phyloP scores from a whole-genome alignment of 1,139 yeast species.

The Diutina catenulata region DNA sequence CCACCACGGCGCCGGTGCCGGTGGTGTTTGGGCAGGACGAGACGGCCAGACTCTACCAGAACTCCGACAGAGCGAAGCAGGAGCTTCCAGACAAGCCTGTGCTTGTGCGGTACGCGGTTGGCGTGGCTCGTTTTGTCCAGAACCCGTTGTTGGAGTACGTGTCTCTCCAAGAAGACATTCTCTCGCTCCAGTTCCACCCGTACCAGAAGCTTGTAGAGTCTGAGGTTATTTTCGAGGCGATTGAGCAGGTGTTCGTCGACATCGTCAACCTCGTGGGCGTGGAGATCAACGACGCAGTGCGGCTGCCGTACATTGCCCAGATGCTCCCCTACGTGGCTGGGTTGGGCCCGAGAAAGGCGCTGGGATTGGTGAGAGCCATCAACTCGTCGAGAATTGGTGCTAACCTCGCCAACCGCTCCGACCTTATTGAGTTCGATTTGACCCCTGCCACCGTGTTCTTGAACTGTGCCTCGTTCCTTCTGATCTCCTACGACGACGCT shows the following conservation, averaged over 20 bases:
- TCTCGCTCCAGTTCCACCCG: slow-evolving; percentile 61
- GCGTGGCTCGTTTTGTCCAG: slow-evolving; percentile 82
- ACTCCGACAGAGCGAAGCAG: slow-evolving; percentile 59
- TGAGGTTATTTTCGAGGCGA: slow-evolving; percentile 52
- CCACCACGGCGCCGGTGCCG: slow-evolving; percentile 23
- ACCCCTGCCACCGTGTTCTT: slow-evolving; percentile 73
- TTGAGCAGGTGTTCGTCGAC: slow-evolving; percentile 82
- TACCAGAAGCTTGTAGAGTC: slow-evolving; percentile 58
- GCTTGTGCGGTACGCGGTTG: slow-evolving; percentile 76
- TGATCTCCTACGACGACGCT: slow-evolving; percentile 59
- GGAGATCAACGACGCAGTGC: slow-evolving; percentile 81
- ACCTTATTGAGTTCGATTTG: slow-evolving; percentile 70
- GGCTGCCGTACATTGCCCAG: slow-evolving; percentile 61
- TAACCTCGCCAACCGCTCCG: slow-evolving; percentile 50
- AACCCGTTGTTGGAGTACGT: slow-evolving; percentile 85
- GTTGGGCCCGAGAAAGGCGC: slow-evolving; percentile 89
- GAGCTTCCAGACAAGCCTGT: slow-evolving; percentile 87
- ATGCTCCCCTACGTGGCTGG: slow-evolving; percentile 76
- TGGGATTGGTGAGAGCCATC: slow-evolving; percentile 74
- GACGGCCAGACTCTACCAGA: slow-evolving; percentile 80
- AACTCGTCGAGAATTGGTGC: slow-evolving; percentile 51
- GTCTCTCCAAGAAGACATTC: slow-evolving; percentile 61
- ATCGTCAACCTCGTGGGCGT: slow-evolving; percentile 86
- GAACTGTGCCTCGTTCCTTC: slow-evolving; percentile 85
- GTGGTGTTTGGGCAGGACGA: slow-evolving; percentile 88